These are phyloP conservation scores for Trichoderma gracile DNA, from an alignment of 2,329 filamentous ascomycete species.

Conservation along the genomic window DNA sequence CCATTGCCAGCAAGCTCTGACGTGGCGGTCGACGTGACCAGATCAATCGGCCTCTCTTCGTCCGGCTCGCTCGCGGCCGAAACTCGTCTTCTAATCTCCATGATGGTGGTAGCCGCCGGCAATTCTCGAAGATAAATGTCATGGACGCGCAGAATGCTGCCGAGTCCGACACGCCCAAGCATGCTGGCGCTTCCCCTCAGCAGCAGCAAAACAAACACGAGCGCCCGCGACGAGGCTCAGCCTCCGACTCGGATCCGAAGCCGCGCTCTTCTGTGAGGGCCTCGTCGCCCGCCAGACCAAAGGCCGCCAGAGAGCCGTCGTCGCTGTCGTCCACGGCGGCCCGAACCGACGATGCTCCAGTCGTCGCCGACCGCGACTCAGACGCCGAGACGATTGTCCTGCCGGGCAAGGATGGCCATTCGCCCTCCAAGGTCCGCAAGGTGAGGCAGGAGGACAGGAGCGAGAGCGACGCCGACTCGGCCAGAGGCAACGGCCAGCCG, in stretches of 20 bases:
- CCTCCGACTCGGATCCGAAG: conserved; percentile 31
- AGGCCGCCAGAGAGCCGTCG: conserved; percentile 19
- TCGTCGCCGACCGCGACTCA: conserved; percentile 59
- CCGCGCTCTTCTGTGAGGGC: conserved; percentile 26
- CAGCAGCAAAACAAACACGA: conserved; percentile 33
- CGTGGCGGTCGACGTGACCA: conserved; percentile 24
- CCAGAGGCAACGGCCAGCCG: conserved; percentile 40
- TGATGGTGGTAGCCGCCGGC: conserved; percentile 59
- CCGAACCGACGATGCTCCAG: conserved; percentile 39
- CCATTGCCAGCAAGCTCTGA: conserved; percentile 25
- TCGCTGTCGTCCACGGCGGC: conserved; percentile 23
- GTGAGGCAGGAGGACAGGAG: conserved; percentile 65
- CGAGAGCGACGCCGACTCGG: conserved; percentile 52
- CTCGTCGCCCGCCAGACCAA: conserved; percentile 26
- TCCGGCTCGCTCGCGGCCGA: conserved; percentile 25
- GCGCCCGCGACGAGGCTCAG: conserved; percentile 26
- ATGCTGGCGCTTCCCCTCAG: conserved; percentile 54
- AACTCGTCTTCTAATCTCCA: conserved; percentile 43
- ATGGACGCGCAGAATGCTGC: conserved; percentile 70
- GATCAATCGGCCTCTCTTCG: conserved; percentile 22
- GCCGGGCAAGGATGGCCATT: conserved; percentile 64
- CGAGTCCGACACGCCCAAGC: conserved; percentile 63
- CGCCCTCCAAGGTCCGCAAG: conserved; percentile 64
- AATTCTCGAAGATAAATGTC: conserved; percentile 59
- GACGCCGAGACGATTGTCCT: conserved; percentile 73